Conservation (phyloP, 1,139 yeast genomes). For the Candida mesenterica region DNA sequence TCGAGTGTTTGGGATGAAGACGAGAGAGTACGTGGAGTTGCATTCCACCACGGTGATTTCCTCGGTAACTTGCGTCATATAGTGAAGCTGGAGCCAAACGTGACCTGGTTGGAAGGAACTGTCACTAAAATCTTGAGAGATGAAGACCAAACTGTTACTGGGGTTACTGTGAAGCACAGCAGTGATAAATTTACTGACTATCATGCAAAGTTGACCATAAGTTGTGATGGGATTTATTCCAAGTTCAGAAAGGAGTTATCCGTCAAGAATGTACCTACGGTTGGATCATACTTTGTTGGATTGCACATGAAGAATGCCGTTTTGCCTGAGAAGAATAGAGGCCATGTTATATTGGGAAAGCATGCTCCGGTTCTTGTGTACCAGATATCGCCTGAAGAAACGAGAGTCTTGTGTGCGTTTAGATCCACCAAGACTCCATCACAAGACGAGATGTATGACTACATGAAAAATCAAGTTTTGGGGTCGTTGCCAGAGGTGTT, state of each 20-base stretch:
- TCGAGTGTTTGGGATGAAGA: slow-evolving; percentile 57
- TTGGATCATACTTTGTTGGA: slow-evolving; percentile 87
- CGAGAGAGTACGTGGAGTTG: slow-evolving; percentile 69
- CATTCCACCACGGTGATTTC: slow-evolving; percentile 92
- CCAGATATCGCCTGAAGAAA: slow-evolving; percentile 79
- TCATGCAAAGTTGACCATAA: slow-evolving; percentile 64
- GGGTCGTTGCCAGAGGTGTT: slow-evolving; percentile 67
- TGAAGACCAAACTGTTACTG: slow-evolving; percentile 57
- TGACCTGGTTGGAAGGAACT: slow-evolving; percentile 78
- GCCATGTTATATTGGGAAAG: slow-evolving; percentile 84
- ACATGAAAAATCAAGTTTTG: slow-evolving; percentile 58
- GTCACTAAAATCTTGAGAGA: slow-evolving; percentile 61
- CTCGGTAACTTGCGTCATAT: slow-evolving; percentile 71
- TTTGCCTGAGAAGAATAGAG: slow-evolving; percentile 72
- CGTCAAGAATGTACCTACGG: slow-evolving; percentile 55
- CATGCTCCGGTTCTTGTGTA: slow-evolving; percentile 88
- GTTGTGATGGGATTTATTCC: slow-evolving; percentile 94
- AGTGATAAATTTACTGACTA: slow-evolving; percentile 29
- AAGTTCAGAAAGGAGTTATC: slow-evolving; percentile 78
- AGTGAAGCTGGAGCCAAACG: slow-evolving; percentile 66
- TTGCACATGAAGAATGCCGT: slow-evolving; percentile 69
- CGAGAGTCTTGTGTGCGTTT: slow-evolving; percentile 88
- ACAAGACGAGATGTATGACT: slow-evolving; percentile 57
- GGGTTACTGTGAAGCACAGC: slow-evolving; percentile 52
- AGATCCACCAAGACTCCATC: slow-evolving; percentile 75